These are phyloP conservation scores for Apophysomyces trapeziformis DNA, from an alignment of 371 early-diverging fungal genomes.

Conservation along the genomic window DNA sequence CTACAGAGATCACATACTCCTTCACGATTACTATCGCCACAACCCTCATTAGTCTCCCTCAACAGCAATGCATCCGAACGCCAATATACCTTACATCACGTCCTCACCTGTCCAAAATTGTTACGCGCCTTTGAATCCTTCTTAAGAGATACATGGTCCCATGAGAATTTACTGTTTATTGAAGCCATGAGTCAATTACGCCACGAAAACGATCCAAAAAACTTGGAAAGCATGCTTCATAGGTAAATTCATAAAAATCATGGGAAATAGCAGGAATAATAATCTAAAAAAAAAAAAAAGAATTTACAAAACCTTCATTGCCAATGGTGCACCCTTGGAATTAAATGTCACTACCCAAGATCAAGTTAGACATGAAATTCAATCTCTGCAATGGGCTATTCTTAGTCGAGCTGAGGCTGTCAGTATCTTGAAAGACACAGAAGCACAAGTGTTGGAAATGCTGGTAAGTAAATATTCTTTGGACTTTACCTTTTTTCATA, in stretches of 20 bases:
- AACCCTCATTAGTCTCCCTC: constrained; percentile 3
- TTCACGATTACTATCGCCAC: constrained; percentile 1
- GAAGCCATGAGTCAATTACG: constrained; percentile 46
- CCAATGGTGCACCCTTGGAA: constrained; percentile 30
- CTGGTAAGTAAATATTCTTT: constrained; percentile 28
- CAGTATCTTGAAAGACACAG: constrained; percentile 33
- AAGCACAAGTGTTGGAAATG: constrained; percentile 34
- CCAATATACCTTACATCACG: constrained; percentile 23
- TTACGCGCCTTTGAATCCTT: constrained; percentile 37
- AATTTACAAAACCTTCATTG: constrained; percentile 47
- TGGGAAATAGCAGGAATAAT: background rate
- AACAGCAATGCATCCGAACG: constrained; percentile 11
- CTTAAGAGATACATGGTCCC: constrained; percentile 25
- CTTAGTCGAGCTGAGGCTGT: constrained; percentile 29
- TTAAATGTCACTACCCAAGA: constrained; percentile 35
- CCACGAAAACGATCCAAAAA: constrained; percentile 28
- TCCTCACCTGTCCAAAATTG: constrained; percentile 36
- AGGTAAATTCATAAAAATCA: constrained; percentile 28
- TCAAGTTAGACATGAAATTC: constrained; percentile 24
- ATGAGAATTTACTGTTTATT: constrained; percentile 49
- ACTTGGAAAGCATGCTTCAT: constrained; percentile 28
- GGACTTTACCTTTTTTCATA: background rate
- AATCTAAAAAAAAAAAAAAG: constrained; percentile 19
- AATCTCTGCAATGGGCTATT: constrained; percentile 35
- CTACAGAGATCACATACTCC: constrained; percentile 6